Evolutionary conservation across 73 alveolate genomes (phyloP).

Genomic region (Paraurostyla sp.): DNA sequence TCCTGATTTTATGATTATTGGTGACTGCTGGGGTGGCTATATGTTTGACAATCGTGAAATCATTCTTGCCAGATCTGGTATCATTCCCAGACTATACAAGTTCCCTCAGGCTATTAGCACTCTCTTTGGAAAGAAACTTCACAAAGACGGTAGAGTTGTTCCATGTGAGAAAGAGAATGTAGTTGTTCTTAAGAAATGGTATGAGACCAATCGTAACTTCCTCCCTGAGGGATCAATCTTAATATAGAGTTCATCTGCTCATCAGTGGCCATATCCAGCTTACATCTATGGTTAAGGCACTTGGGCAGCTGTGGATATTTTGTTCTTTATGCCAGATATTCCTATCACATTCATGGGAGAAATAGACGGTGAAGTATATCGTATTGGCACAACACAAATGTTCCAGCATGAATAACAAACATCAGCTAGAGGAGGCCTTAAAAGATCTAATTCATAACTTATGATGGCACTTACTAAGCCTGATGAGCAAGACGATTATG

Average conservation of each 20-base stretch:
- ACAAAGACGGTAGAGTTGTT: slow-evolving; percentile 88
- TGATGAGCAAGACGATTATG: slow-evolving; percentile 46
- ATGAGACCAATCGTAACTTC: slow-evolving; percentile 74
- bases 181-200: slow-evolving; percentile 81
- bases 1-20: slow-evolving; percentile 95
- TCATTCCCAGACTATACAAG: slow-evolving; percentile 95
- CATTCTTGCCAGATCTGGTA: slow-evolving; percentile 92
- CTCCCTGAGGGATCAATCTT: slow-evolving; percentile 94
- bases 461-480: slow-evolving; percentile 41
- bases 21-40: slow-evolving; percentile 98
- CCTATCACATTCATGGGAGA: slow-evolving; percentile 99
- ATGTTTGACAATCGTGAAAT: slow-evolving; percentile 92
- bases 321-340: slow-evolving; percentile 94
- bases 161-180: slow-evolving; percentile 65
- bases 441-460: slow-evolving; percentile 61
- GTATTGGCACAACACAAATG: slow-evolving; percentile 49
- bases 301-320: slow-evolving; percentile 97
- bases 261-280: slow-evolving; percentile 97
- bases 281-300: slow-evolving; percentile 93
- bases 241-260: slow-evolving; percentile 93
- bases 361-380: slow-evolving; percentile 90
- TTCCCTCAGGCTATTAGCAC: slow-evolving; percentile 91
- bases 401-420: slow-evolving; percentile 56
- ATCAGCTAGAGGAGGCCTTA: slow-evolving; percentile 43
- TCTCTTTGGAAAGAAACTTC: slow-evolving; percentile 94